Evolutionary conservation across 257 asterid genomes (phyloP).

Genomic region (Thymus quinquecostatus): DNA sequence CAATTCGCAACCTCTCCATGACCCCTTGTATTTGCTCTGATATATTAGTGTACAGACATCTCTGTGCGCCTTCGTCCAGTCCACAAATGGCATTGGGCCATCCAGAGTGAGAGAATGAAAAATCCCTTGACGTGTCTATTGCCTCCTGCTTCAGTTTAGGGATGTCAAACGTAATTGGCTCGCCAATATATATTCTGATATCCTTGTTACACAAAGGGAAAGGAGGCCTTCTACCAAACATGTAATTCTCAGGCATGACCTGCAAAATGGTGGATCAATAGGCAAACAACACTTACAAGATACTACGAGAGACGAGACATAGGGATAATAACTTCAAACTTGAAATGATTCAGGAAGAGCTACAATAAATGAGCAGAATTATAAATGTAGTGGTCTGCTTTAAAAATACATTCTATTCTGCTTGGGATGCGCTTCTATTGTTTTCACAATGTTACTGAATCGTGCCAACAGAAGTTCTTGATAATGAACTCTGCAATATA

Average conservation of each 20-base stretch:
- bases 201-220: conserved; percentile 77
- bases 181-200: conserved; percentile 68
- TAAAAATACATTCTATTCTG: not conserved
- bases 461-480: not conserved
- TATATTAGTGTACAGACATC: conserved; percentile 64
- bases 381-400: not conserved
- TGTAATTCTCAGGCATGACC: conserved; percentile 95
- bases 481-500: not conserved
- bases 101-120: conserved; percentile 40
- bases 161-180: conserved; percentile 77
- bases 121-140: conserved; percentile 49
- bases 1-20: conserved; percentile 67
- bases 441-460: not conserved
- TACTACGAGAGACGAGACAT: not conserved
- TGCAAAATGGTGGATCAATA: conserved; percentile 35
- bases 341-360: not conserved
- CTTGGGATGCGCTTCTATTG: not conserved
- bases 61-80: conserved; percentile 84
- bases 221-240: conserved; percentile 72
- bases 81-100: conserved; percentile 74
- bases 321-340: not conserved
- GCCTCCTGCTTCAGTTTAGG: conserved; percentile 76
- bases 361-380: not conserved
- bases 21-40: conserved; percentile 68
- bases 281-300: not conserved